Evolutionary conservation across 73 alveolate genomes (phyloP).

Genomic region (Uronychia setigera): DNA sequence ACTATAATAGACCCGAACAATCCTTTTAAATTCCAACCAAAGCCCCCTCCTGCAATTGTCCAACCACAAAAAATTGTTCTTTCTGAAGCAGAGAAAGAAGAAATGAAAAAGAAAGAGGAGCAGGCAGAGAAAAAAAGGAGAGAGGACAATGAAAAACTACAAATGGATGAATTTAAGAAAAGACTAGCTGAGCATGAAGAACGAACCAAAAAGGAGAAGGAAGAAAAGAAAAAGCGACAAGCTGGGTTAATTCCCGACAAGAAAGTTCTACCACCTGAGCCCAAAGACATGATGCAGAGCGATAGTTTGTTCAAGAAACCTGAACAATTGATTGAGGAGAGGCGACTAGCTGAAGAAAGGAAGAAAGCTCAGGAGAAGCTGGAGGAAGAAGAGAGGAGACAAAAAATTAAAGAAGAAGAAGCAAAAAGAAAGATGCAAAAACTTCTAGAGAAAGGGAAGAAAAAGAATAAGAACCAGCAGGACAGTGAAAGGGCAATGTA

Average conservation of each 20-base stretch:
- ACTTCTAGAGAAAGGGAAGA: not conserved
- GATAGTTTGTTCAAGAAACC: constrained; percentile 1
- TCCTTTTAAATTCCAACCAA: not conserved
- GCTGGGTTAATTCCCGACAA: not conserved
- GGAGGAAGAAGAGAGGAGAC: not conserved
- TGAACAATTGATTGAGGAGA: not conserved
- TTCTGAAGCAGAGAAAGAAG: not conserved
- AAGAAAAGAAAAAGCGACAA: not conserved
- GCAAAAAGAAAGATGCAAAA: not conserved
- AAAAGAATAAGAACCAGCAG: not conserved
- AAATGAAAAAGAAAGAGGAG: not conserved
- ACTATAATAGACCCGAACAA: not conserved
- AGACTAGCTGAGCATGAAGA: not conserved
- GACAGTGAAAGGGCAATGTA: not conserved
- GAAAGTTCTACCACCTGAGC: not conserved
- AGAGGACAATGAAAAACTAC: not conserved
- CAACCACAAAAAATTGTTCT: not conserved
- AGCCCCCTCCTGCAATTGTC: not conserved
- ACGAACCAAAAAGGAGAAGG: not conserved
- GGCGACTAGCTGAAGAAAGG: not conserved
- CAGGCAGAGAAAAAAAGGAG: not conserved
- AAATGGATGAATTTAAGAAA: not conserved
- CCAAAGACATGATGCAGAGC: not conserved
- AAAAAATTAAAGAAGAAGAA: not conserved
- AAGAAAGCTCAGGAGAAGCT: not conserved